phyloP scores from a whole-genome alignment of 1,284 basidiomycete species.

The Ganoderma lingzhi region DNA sequence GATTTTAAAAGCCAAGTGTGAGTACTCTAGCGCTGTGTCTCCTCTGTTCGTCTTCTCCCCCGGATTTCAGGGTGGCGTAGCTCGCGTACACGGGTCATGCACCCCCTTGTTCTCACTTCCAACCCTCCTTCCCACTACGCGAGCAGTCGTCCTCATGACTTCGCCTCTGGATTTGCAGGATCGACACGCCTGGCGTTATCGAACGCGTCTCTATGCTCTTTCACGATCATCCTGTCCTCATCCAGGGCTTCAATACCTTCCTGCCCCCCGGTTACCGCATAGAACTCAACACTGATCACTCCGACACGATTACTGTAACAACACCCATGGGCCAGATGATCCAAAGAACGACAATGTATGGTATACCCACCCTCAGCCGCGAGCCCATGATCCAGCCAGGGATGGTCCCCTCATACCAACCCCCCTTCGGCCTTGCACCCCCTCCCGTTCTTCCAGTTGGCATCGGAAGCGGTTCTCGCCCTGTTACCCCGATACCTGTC shows the following conservation, averaged over 20 bases:
- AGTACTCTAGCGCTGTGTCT: slow-evolving; percentile 45
- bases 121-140: slow-evolving; percentile 8
- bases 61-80: slow-evolving; percentile 7
- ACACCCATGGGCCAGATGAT: slow-evolving; percentile 90
- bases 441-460: slow-evolving; percentile 43
- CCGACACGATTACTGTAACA: slow-evolving; percentile 92
- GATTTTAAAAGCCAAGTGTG: slow-evolving; percentile 96
- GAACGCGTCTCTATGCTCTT: slow-evolving; percentile 96
- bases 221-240: slow-evolving; percentile 91
- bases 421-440: slow-evolving; percentile 37
- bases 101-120: neutral
- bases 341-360: slow-evolving; percentile 55
- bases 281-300: slow-evolving; percentile 84
- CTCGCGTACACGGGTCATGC: slow-evolving; percentile 10
- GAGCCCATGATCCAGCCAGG: slow-evolving; percentile 29
- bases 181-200: slow-evolving; percentile 99
- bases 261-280: slow-evolving; percentile 97
- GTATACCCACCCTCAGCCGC: slow-evolving; percentile 42
- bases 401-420: slow-evolving; percentile 35
- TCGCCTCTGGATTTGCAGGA: slow-evolving; percentile 56
- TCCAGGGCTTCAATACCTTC: slow-evolving; percentile 99
- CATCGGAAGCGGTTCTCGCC: slow-evolving; percentile 40
- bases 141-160: slow-evolving; percentile 8
- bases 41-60: slow-evolving; percentile 4
- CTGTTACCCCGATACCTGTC: slow-evolving; percentile 37